Evolutionary conservation across 176 grass and related monocot species (phyloP), one percentile per base, ranked within the genome.

Genomic region (Bonia amplexicaulis): DNA sequence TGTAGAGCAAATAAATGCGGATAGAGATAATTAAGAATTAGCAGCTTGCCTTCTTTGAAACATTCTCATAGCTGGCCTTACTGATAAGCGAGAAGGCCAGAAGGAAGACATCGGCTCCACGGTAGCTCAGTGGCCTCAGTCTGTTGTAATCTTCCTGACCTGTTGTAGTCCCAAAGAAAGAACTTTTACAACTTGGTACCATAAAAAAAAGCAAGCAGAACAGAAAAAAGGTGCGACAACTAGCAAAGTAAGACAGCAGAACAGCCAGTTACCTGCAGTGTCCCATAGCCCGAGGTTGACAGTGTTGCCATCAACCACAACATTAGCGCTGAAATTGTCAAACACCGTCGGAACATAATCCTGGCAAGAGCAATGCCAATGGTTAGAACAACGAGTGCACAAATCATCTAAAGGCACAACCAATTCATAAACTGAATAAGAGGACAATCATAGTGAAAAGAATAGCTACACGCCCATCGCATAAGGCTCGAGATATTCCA

Each of bases 1-100:
- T 19, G 33, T 12, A 22, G 8, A 15, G 31, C 7, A 83, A 72
- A 88, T n/a, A 20, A 64, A 77, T 42, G 20, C 6, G 17, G 71
- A 80, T 37, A 71, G 5, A 78, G 67, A 84, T 45, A 69, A 46
- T 26, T 26, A 22, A 74, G 71, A 45, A 71, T 68, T 1, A 64
- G 40, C 42, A n/a, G 48, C 89, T 91, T 91, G 66, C 92, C 92
- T 94, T 94, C 89, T 91, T 94, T 7, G 92, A 90, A 86, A 94
- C 92, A 82, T 94, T 94, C 82, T 89, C 89, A 61, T 94, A 94
- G 44, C 89, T 94, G 59, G 92, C 92, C 84, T 94, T 94, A 63
- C 92, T 94, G 79, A 94, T 94, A 35, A 94, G 89, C 33, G 92
- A 94, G 84, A 94, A 94, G 60, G 92, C 89, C 84, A 94, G 89